A percentile compares a stretch with the other conserved stretches of the same genome.
Evolutionary conservation across 192 early-diverging fungal genomes (phyloP).

Genomic region (Coemansia umbellata): DNA sequence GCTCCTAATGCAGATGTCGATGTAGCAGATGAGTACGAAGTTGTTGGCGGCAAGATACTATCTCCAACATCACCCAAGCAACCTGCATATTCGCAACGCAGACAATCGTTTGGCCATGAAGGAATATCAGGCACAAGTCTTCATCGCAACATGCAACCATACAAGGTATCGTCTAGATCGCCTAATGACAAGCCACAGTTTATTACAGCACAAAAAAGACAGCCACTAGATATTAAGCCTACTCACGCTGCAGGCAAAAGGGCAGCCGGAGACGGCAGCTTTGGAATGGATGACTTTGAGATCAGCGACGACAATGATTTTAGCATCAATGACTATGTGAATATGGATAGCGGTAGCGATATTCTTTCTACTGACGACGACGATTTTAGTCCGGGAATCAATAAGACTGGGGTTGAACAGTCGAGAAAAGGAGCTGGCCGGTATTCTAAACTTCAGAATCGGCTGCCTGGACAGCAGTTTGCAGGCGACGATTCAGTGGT

Average conservation of each 20-base stretch:
- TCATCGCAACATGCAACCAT: background rate
- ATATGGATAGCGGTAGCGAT: constrained; percentile 32
- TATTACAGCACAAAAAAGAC: background rate
- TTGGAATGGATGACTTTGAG: constrained; percentile 10
- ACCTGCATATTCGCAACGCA: constrained; percentile 31
- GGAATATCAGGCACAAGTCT: background rate
- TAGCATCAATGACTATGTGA: constrained; percentile 32
- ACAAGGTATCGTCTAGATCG: background rate
- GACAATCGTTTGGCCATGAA: background rate
- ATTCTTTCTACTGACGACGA: constrained; percentile 13
- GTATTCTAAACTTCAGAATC: constrained; percentile 16
- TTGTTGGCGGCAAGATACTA: constrained; percentile 32
- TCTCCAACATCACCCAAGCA: constrained; percentile 41
- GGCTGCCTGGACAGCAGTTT: constrained; percentile 22
- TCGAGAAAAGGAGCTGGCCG: background rate
- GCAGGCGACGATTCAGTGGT: constrained; percentile 24
- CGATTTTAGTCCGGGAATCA: constrained; percentile 1
- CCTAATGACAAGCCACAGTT: constrained; percentile 1
- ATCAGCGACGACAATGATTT: constrained; percentile 30
- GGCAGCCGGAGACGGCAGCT: background rate
- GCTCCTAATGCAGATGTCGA: constrained; percentile 31
- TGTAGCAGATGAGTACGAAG: constrained; percentile 41
- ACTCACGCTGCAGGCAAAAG: constrained; percentile 10
- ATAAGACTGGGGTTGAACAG: background rate
- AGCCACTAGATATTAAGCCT: constrained; percentile 25